Evolutionary conservation across 345 rosid species (phyloP).

Genomic region (Eucalyptus polybractea): DNA sequence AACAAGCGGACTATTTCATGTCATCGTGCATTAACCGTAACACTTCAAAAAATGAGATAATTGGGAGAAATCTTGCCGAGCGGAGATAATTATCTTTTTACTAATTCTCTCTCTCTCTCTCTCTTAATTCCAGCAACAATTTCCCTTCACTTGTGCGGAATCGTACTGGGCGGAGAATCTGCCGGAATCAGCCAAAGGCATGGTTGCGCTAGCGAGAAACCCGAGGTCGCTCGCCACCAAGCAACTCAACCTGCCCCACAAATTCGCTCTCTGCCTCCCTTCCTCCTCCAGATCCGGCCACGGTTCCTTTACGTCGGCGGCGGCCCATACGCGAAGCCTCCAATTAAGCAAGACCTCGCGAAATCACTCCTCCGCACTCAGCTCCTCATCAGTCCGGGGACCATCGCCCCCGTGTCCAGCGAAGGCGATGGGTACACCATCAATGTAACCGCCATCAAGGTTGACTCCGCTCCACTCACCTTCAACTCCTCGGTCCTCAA

Average conservation of each 20-base stretch:
- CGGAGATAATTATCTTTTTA: not conserved
- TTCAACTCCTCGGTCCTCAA: conserved; percentile 10
- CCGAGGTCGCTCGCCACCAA: not conserved
- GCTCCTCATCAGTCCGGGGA: conserved; percentile 10
- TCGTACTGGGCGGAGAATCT: not conserved
- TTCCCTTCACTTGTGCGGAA: not conserved
- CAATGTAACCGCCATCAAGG: conserved; percentile 4
- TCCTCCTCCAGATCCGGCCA: not conserved
- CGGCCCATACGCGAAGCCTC: conserved; percentile 2
- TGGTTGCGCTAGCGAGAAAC: conserved; percentile 7
- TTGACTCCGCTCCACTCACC: not conserved
- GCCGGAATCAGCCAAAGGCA: conserved; percentile 4
- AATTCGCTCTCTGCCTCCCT: conserved; percentile 13
- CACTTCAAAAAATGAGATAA: not conserved
- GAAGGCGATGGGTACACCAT: conserved; percentile 12
- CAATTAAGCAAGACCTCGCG: conserved; percentile 10
- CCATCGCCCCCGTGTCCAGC: not conserved
- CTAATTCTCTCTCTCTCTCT: not conserved
- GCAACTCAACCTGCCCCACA: conserved; percentile 1
- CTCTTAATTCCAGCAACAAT: not conserved
- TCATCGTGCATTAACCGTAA: not conserved
- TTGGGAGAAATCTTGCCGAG: not conserved
- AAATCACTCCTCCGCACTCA: conserved; percentile 11
- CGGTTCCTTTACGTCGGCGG: conserved; percentile 15
- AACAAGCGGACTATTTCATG: not conserved